phyloP scores from a whole-genome alignment of 2,329 filamentous ascomycete species.

The Cladorrhinum sp. region DNA sequence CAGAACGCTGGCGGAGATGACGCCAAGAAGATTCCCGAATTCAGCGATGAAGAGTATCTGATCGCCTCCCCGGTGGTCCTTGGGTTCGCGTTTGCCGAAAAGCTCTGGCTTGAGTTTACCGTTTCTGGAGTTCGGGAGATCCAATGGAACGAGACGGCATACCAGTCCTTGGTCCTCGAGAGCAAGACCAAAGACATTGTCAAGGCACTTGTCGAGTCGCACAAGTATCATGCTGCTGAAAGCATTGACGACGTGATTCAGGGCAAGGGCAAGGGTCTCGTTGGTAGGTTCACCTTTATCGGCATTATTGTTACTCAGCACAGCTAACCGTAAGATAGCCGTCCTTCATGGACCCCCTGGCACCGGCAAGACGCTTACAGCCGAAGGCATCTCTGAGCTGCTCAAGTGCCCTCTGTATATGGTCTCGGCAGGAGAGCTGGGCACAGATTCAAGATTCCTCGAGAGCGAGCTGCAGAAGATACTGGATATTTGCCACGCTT shows the following conservation, averaged over 20 bases:
- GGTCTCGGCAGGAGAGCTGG: slow-evolving; percentile 77
- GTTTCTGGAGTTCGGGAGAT: slow-evolving; percentile 78
- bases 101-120: slow-evolving; percentile 85
- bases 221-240: slow-evolving; percentile 59
- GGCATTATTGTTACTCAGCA: slow-evolving; percentile 12
- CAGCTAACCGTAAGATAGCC: slow-evolving; percentile 31
- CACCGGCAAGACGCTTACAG: slow-evolving; percentile 85
- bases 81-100: slow-evolving; percentile 84
- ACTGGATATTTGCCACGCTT: slow-evolving; percentile 78
- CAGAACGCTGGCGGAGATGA: slow-evolving; percentile 17
- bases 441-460: slow-evolving; percentile 70
- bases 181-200: slow-evolving; percentile 63
- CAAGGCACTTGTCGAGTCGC: slow-evolving; percentile 40
- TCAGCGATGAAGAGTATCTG: slow-evolving; percentile 79
- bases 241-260: slow-evolving; percentile 81
- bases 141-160: slow-evolving; percentile 79
- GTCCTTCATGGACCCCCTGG: slow-evolving; percentile 84
- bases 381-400: slow-evolving; percentile 80
- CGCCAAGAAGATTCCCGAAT: slow-evolving; percentile 46
- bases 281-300: slow-evolving; percentile 46
- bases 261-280: slow-evolving; percentile 83
- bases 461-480: slow-evolving; percentile 79
- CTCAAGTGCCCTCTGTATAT: slow-evolving; percentile 80
- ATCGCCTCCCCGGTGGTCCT: slow-evolving; percentile 81
- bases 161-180: slow-evolving; percentile 74